Conservation (phyloP, 768 basidiomycete genomes). For the Lentinula guzmanii region DNA sequence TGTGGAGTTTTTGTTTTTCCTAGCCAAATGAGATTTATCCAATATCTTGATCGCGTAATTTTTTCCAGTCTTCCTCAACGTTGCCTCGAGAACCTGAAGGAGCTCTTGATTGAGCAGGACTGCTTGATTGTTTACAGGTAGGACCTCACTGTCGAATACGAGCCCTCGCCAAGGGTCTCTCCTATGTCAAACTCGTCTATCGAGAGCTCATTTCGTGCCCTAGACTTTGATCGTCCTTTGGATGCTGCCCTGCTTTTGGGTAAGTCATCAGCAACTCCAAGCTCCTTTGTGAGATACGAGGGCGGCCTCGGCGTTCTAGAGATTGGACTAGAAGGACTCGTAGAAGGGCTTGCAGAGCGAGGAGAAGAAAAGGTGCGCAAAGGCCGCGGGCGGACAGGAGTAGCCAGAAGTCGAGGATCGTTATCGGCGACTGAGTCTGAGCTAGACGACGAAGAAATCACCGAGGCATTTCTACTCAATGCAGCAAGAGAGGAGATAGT, state of each 20-base stretch:
- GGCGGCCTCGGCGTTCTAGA: conserved; percentile 36
- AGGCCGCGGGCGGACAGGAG: conserved; percentile 45
- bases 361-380: conserved; percentile 64
- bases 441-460: conserved; percentile 62
- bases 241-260: conserved; percentile 14
- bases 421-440: conserved; percentile 34
- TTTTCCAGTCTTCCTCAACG: conserved; percentile 48
- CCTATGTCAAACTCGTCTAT: conserved; percentile 71
- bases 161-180: conserved; percentile 72
- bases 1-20: conserved; percentile 71
- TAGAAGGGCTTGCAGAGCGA: conserved; percentile 46
- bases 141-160: conserved; percentile 66
- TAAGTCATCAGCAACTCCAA: conserved; percentile 33
- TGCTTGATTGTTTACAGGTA: not conserved
- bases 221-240: conserved; percentile 32
- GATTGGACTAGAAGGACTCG: conserved; percentile 41
- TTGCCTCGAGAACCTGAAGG: conserved; percentile 52
- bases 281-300: conserved; percentile 52
- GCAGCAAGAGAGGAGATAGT: conserved; percentile 38
- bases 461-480: conserved; percentile 71
- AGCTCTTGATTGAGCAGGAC: not conserved
- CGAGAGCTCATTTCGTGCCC: conserved; percentile 34
- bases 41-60: conserved; percentile 76
- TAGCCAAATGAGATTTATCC: conserved; percentile 77
- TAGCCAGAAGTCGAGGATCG: conserved; percentile 17